A percentile compares a stretch with the other conserved stretches of the same genome.
Evolutionary conservation across 2,329 filamentous ascomycete genomes (phyloP).

Genomic region (Aspergillus carbonarius): DNA sequence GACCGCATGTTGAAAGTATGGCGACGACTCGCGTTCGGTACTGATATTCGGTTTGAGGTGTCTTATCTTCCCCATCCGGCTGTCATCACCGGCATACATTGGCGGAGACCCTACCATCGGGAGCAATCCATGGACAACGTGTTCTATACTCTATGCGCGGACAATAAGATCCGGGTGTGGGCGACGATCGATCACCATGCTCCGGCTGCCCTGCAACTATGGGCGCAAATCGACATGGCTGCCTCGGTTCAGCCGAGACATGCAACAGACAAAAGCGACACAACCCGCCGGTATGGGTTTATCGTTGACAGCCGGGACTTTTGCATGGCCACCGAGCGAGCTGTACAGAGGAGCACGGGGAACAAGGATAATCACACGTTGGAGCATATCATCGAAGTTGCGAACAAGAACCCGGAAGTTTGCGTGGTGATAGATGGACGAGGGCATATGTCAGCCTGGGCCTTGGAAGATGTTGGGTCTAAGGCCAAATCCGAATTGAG

Average conservation of each 20-base stretch:
- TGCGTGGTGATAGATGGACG: slow-evolving; percentile 80
- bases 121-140: slow-evolving; percentile 83
- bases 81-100: slow-evolving; percentile 77
- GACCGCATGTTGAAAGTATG: slow-evolving; percentile 91
- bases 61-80: slow-evolving; percentile 84
- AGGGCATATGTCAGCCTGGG: slow-evolving; percentile 89
- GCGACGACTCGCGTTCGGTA: slow-evolving; percentile 80
- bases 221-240: slow-evolving; percentile 75
- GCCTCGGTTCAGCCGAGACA: slow-evolving; percentile 64
- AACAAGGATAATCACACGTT: slow-evolving; percentile 69
- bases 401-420: slow-evolving; percentile 81
- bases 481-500: slow-evolving; percentile 64
- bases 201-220: slow-evolving; percentile 71
- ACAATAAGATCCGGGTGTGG: slow-evolving; percentile 82
- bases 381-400: slow-evolving; percentile 81
- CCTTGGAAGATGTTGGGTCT: slow-evolving; percentile 78
- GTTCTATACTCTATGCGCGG: slow-evolving; percentile 82
- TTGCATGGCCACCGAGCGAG: slow-evolving; percentile 71
- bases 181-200: slow-evolving; percentile 70
- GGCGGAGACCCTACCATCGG: slow-evolving; percentile 74
- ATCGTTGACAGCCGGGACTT: slow-evolving; percentile 82
- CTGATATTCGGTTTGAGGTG: slow-evolving; percentile 83
- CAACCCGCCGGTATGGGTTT: slow-evolving; percentile 66
- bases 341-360: slow-evolving; percentile 63
- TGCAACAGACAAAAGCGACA: slow-evolving; percentile 38